phyloP scores from a whole-genome alignment of 2,329 filamentous ascomycete genomes.

The Aspergillus luchuensis region DNA sequence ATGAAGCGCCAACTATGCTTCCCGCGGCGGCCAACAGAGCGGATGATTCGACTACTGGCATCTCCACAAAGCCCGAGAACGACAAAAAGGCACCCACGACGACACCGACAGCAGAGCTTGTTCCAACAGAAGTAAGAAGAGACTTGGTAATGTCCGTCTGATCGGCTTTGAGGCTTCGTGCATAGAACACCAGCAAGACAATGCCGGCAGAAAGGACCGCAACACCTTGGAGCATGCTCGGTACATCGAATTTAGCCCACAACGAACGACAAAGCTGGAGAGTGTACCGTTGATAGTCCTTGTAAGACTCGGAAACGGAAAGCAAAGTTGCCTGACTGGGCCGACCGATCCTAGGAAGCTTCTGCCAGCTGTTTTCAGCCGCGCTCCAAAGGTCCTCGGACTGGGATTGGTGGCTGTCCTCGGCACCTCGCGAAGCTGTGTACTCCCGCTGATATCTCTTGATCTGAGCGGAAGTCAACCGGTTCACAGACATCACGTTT shows the following conservation, averaged over 20 bases:
- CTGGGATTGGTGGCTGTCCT: constrained; percentile 59
- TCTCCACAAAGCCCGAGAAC: constrained; percentile 30
- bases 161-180: constrained; percentile 58
- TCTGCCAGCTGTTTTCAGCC: constrained; percentile 59
- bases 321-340: constrained; percentile 42
- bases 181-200: constrained; percentile 71
- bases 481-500: constrained; percentile 75
- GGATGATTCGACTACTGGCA: constrained; percentile 35
- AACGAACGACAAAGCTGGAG: constrained; percentile 76
- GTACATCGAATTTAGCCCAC: constrained; percentile 90
- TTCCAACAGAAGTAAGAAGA: constrained; percentile 54
- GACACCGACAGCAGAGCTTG: constrained; percentile 52
- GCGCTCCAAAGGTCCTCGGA: constrained; percentile 61
- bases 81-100: constrained; percentile 29
- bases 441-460: constrained; percentile 87
- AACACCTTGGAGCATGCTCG: constrained; percentile 81
- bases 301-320: constrained; percentile 60
- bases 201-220: constrained; percentile 69
- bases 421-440: constrained; percentile 68
- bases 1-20: constrained; percentile 47
- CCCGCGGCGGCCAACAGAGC: constrained; percentile 47
- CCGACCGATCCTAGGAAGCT: constrained; percentile 44
- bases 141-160: constrained; percentile 55
- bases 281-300: constrained; percentile 75
- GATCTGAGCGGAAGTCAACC: constrained; percentile 80